phyloP scores from a whole-genome alignment of 306 rosid genomes.

The Pyrus communis region DNA sequence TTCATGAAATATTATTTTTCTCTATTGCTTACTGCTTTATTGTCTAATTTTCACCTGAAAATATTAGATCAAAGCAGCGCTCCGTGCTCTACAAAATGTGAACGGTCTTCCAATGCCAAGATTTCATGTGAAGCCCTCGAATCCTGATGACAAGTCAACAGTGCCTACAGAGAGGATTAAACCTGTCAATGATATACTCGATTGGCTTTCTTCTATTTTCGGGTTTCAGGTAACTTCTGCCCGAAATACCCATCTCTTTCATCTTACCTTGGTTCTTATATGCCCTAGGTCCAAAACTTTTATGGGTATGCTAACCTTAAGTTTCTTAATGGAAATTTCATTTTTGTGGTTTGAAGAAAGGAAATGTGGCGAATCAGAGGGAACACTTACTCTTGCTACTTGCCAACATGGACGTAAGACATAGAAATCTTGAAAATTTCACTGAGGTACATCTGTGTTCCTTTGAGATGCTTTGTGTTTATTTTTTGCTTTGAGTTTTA shows the following conservation, averaged over 20 bases:
- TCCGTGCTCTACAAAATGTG: slow-evolving; percentile 54
- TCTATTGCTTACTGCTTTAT: slow-evolving; percentile 2
- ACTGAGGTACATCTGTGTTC: slow-evolving; percentile 37
- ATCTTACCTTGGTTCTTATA: neutral
- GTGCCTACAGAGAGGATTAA: slow-evolving; percentile 42
- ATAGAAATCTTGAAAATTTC: slow-evolving; percentile 19
- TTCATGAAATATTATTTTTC: neutral
- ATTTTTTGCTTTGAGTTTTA: neutral
- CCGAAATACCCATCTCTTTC: slow-evolving; percentile 1
- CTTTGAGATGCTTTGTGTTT: slow-evolving; percentile 8
- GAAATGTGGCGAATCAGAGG: slow-evolving; percentile 95
- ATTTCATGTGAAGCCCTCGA: slow-evolving; percentile 28
- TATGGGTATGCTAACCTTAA: neutral
- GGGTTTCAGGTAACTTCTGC: slow-evolving; percentile 81
- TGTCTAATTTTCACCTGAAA: slow-evolving; percentile 6
- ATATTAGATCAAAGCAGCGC: slow-evolving; percentile 70
- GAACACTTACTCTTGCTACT: slow-evolving; percentile 88
- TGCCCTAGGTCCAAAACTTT: neutral
- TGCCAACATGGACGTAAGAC: slow-evolving; percentile 69
- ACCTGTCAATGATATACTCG: slow-evolving; percentile 75
- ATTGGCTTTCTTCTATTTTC: slow-evolving; percentile 71
- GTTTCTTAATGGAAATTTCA: neutral
- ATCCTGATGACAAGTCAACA: slow-evolving; percentile 29
- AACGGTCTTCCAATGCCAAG: slow-evolving; percentile 67
- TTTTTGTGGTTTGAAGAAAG: slow-evolving; percentile 64